A percentile compares a stretch with the other conserved stretches of the same genome.
phyloP scores from a whole-genome alignment of 257 asterid species.

The Echites panduratus region DNA sequence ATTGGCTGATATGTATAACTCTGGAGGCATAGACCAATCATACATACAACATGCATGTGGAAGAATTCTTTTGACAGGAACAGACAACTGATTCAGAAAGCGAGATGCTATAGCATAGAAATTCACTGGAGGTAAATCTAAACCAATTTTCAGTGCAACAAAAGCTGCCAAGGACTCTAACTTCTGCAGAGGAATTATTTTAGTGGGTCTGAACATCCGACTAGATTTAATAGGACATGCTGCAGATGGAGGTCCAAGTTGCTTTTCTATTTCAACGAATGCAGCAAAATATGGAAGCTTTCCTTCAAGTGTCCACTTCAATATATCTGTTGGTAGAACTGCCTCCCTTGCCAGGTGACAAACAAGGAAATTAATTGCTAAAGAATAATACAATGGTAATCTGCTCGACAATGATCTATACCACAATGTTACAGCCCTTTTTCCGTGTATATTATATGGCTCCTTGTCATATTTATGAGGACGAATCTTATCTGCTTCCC shows the following conservation, averaged over 20 bases:
- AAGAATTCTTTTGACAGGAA: slow-evolving; percentile 52
- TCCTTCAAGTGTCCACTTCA: slow-evolving; percentile 75
- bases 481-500: slow-evolving; percentile 32
- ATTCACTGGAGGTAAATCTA: slow-evolving; percentile 72
- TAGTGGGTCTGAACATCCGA: slow-evolving; percentile 63
- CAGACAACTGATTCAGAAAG: slow-evolving; percentile 43
- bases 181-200: slow-evolving; percentile 48
- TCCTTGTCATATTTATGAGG: slow-evolving; percentile 30
- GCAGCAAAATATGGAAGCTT: slow-evolving; percentile 78
- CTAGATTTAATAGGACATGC: slow-evolving; percentile 54
- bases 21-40: slow-evolving; percentile 76
- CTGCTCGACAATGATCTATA: slow-evolving; percentile 39
- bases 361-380: slow-evolving; percentile 62
- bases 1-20: slow-evolving; percentile 50
- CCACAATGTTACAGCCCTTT: slow-evolving; percentile 59
- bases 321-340: slow-evolving; percentile 58
- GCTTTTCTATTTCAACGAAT: slow-evolving; percentile 50
- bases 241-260: slow-evolving; percentile 43
- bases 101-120: slow-evolving; percentile 65
- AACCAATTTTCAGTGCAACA: slow-evolving; percentile 50
- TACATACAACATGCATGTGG: slow-evolving; percentile 50
- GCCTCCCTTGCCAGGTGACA: slow-evolving; percentile 79
- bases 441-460: slow-evolving; percentile 56
- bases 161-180: slow-evolving; percentile 63
- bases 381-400: slow-evolving; percentile 50